Percentiles rank a stretch among this genome's conserved stretches.
Conservation (phyloP, 768 basidiomycete genomes). For the Exsudoporus frostii region DNA sequence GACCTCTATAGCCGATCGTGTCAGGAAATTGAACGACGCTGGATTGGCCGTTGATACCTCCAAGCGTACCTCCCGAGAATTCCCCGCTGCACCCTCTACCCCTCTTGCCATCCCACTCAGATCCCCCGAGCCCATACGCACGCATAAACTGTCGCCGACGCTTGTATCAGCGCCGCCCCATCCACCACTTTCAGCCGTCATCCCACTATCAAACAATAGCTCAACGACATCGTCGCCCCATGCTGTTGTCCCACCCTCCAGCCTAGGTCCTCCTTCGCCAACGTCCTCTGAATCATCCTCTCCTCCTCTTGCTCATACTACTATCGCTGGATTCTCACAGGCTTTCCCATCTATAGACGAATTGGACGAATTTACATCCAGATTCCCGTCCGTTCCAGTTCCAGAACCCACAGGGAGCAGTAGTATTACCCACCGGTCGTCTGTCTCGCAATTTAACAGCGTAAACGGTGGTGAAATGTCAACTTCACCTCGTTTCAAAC, state of each 20-base stretch:
- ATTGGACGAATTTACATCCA: slow-evolving; percentile 54
- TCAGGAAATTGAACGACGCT: slow-evolving; percentile 68
- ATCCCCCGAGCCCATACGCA: slow-evolving; percentile 32
- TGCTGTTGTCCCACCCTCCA: slow-evolving; percentile 65
- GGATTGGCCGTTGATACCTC: slow-evolving; percentile 60
- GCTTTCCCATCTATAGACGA: slow-evolving; percentile 79
- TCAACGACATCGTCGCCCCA: slow-evolving; percentile 50
- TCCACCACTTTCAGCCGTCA: slow-evolving; percentile 11
- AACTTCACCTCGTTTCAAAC: slow-evolving; percentile 29
- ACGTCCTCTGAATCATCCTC: slow-evolving; percentile 67
- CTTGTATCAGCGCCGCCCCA: slow-evolving; percentile 30
- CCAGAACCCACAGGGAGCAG: slow-evolving; percentile 38
- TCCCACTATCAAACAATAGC: slow-evolving; percentile 25
- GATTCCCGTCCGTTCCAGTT: slow-evolving; percentile 48
- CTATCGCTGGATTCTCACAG: slow-evolving; percentile 57
- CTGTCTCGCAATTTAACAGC: slow-evolving; percentile 30
- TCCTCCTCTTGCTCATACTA: slow-evolving; percentile 40
- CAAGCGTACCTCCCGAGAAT: slow-evolving; percentile 59
- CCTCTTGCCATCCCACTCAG: slow-evolving; percentile 22
- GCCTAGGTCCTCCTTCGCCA: slow-evolving; percentile 75
- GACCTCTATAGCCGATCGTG: slow-evolving; percentile 78
- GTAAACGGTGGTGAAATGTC: slow-evolving; percentile 31
- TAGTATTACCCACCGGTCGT: slow-evolving; percentile 4
- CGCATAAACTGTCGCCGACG: slow-evolving; percentile 40
- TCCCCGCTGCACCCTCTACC: slow-evolving; percentile 37